Conservation (phyloP, 2,329 filamentous ascomycete species). For the Aphanocladium album region DNA sequence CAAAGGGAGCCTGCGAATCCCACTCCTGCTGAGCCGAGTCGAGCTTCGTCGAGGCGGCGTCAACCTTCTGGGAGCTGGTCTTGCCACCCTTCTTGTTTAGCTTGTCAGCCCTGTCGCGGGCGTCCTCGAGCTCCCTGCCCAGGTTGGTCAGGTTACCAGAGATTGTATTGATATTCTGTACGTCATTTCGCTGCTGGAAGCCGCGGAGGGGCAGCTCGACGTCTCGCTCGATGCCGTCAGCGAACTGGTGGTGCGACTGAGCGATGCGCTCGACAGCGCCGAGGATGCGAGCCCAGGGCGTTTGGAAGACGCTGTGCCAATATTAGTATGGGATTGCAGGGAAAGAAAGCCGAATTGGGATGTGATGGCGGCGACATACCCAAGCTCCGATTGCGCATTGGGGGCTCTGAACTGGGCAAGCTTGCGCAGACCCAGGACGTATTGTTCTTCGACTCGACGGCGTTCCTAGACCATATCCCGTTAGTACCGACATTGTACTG, state of each 20-base stretch:
- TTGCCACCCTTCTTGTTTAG: slow-evolving; percentile 72
- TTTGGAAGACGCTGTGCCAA: slow-evolving; percentile 69
- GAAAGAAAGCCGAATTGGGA: background rate
- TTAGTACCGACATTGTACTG: background rate
- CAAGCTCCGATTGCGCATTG: slow-evolving; percentile 74
- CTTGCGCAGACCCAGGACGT: slow-evolving; percentile 76
- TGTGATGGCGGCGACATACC: slow-evolving; percentile 53
- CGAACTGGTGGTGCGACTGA: slow-evolving; percentile 74
- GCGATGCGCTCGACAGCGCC: slow-evolving; percentile 75
- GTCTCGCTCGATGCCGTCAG: slow-evolving; percentile 78
- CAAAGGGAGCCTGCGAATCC: slow-evolving; percentile 90
- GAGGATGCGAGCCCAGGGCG: slow-evolving; percentile 85
- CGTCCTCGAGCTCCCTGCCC: slow-evolving; percentile 78
- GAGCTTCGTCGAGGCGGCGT: slow-evolving; percentile 65
- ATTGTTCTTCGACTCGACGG: slow-evolving; percentile 84
- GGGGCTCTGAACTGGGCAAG: slow-evolving; percentile 69
- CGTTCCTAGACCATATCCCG: slow-evolving; percentile 62
- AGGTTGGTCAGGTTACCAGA: slow-evolving; percentile 74
- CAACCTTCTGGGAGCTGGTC: slow-evolving; percentile 71
- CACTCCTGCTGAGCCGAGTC: slow-evolving; percentile 79
- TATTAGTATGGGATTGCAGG: background rate
- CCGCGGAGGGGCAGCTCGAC: slow-evolving; percentile 78
- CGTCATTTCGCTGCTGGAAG: slow-evolving; percentile 70
- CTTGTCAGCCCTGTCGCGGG: slow-evolving; percentile 82
- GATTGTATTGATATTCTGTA: slow-evolving; percentile 75